Percentiles rank a stretch among this genome's conserved stretches.
phyloP scores from a whole-genome alignment of 2,329 filamentous ascomycete species.

The Canariomyces notabilis region DNA sequence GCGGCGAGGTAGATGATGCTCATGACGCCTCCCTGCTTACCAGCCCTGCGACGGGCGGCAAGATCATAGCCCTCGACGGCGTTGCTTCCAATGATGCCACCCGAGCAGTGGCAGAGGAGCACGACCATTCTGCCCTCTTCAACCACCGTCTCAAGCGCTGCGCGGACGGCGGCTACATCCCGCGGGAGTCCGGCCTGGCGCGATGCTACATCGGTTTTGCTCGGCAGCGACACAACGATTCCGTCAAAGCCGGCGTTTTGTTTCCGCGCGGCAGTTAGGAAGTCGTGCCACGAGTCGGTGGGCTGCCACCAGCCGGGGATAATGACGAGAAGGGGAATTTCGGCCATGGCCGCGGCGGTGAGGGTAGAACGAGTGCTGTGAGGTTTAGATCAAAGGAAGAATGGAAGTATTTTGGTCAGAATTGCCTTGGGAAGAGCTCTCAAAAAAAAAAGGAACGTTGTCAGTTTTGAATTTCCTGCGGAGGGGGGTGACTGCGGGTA shows the following conservation, averaged over 20 bases:
- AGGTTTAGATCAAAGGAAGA: no score
- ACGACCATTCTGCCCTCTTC: conserved; percentile 37
- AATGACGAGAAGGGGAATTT: conserved; percentile 4
- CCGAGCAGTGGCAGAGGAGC: conserved; percentile 40
- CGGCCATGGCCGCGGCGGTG: conserved; percentile 6
- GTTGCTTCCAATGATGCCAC: conserved; percentile 36
- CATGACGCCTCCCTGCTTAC: conserved; percentile 35
- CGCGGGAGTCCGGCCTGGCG: conserved; percentile 7
- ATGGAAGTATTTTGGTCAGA: no score
- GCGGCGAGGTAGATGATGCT: conserved; percentile 33
- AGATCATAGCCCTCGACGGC: conserved; percentile 34
- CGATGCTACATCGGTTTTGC: conserved; percentile 1
- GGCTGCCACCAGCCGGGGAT: conserved; percentile 9
- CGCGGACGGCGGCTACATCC: conserved; percentile 8
- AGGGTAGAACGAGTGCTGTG: no score
- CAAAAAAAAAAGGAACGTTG: no score
- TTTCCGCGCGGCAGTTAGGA: conserved; percentile 5
- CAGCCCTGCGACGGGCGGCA: conserved; percentile 28
- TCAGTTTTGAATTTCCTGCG: no score
- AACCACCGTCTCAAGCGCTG: conserved; percentile 22
- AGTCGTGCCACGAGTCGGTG: conserved; percentile 5
- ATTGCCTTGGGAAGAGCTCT: no score
- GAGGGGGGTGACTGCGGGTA: no score
- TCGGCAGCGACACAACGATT: conserved; percentile 4
- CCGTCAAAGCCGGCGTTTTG: not conserved